Conservation (phyloP, 768 basidiomycete genomes). For the Macrocybe gigantea region DNA sequence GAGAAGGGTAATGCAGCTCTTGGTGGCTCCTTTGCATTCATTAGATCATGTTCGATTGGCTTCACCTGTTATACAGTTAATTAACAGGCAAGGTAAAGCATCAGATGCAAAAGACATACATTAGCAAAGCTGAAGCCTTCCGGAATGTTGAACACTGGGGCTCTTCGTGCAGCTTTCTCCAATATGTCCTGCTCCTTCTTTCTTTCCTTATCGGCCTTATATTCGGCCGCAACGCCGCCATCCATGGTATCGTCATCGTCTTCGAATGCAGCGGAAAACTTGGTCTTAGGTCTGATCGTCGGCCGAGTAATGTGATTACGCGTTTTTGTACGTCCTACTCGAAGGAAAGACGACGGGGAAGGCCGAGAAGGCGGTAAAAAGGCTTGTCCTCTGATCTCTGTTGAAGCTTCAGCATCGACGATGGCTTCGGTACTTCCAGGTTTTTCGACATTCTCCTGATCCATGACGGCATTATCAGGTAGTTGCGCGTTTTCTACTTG, state of each 20-base stretch:
- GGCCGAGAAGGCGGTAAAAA: not conserved
- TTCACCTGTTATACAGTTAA: slow-evolving; percentile 18
- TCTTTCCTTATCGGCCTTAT: slow-evolving; percentile 32
- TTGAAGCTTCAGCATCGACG: slow-evolving; percentile 11
- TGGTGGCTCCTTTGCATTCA: slow-evolving; percentile 59
- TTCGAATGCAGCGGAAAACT: slow-evolving; percentile 65
- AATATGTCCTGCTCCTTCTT: slow-evolving; percentile 38
- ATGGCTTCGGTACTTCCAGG: slow-evolving; percentile 6
- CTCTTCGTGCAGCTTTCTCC: slow-evolving; percentile 50
- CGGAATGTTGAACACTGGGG: slow-evolving; percentile 55
- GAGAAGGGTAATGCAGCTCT: slow-evolving; percentile 62
- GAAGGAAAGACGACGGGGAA: slow-evolving; percentile 44
- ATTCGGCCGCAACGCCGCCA: slow-evolving; percentile 21
- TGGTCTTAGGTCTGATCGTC: slow-evolving; percentile 35
- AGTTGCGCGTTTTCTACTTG: slow-evolving; percentile 19
- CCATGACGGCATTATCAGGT: slow-evolving; percentile 25
- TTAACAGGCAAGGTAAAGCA: not conserved
- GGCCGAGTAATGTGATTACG: slow-evolving; percentile 63
- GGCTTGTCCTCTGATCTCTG: slow-evolving; percentile 5
- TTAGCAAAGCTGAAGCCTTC: slow-evolving; percentile 64
- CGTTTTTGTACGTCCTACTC: slow-evolving; percentile 57
- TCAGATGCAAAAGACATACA: slow-evolving; percentile 28
- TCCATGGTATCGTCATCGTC: slow-evolving; percentile 44
- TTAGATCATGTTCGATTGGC: slow-evolving; percentile 31
- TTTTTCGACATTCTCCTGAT: slow-evolving; percentile 14